A percentile compares a stretch with the other conserved stretches of the same genome.
These are phyloP conservation scores for Boletus albobrunnescens DNA, from an alignment of 1,284 basidiomycete genomes.

Conservation along the genomic window DNA sequence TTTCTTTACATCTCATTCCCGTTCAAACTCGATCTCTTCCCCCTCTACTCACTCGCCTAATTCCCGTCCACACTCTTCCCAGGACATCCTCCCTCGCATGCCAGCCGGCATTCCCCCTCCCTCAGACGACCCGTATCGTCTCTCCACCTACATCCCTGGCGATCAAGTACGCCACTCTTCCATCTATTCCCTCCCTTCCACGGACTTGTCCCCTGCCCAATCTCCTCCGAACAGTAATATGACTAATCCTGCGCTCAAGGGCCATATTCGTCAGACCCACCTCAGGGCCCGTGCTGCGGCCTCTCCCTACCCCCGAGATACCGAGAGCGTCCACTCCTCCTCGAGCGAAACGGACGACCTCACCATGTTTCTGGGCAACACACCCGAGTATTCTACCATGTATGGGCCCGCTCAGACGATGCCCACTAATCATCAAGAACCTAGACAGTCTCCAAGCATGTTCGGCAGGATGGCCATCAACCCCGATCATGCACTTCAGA, in stretches of 20 bases:
- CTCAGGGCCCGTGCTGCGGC: constrained; percentile 71
- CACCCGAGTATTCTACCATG: constrained; percentile 61
- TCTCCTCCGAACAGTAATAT: constrained; percentile 70
- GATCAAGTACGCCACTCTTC: constrained; percentile 48
- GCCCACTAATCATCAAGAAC: constrained; percentile 51
- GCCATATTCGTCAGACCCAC: constrained; percentile 67
- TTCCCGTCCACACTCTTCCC: constrained; percentile 73
- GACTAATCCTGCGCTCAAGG: constrained; percentile 66
- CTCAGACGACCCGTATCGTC: constrained; percentile 64
- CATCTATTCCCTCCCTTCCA: constrained; percentile 40
- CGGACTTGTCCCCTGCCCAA: constrained; percentile 50
- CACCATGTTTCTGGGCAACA: constrained; percentile 62
- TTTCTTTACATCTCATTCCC: constrained; percentile 66
- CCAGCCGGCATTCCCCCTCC: constrained; percentile 46
- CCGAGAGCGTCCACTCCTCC: constrained; percentile 79
- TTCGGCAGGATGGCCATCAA: constrained; percentile 72
- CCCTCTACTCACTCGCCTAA: constrained; percentile 63
- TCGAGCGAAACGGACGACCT: constrained; percentile 82
- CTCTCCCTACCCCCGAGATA: constrained; percentile 78
- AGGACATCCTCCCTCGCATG: constrained; percentile 54
- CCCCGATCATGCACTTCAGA: constrained; percentile 75
- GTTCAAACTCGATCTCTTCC: constrained; percentile 73
- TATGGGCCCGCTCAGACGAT: constrained; percentile 48
- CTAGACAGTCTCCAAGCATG: constrained; percentile 60
- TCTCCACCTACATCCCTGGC: constrained; percentile 49